A percentile compares a stretch with the other conserved stretches of the same genome.
These are phyloP conservation scores for Pseudogymnoascus sp. DNA, from an alignment of 2,329 filamentous ascomycete species.

Conservation along the genomic window DNA sequence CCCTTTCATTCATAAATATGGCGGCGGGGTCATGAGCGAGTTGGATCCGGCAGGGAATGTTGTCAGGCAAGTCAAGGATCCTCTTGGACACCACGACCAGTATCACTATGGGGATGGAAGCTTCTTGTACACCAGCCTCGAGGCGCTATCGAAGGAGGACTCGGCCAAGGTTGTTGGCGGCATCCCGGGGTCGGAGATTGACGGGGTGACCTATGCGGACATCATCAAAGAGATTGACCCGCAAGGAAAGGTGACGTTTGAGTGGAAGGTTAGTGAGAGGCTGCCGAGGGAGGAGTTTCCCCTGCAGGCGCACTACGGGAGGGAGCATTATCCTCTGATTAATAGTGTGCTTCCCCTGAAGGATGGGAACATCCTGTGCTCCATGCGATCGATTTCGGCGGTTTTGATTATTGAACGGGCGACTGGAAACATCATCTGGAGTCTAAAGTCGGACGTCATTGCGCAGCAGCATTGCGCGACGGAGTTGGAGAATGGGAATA, in stretches of 20 bases:
- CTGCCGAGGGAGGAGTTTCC: slow-evolving; percentile 32
- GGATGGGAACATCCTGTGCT: slow-evolving; percentile 36
- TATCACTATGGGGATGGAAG: slow-evolving; percentile 36
- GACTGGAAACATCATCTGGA: slow-evolving; percentile 36
- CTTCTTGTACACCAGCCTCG: slow-evolving; percentile 35
- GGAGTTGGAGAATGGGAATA: slow-evolving; percentile 34
- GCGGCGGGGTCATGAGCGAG: slow-evolving; percentile 38
- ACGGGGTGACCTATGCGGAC: slow-evolving; percentile 33
- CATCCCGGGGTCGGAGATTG: slow-evolving; percentile 33
- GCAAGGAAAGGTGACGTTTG: slow-evolving; percentile 33
- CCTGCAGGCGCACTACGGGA: slow-evolving; percentile 33
- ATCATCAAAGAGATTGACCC: slow-evolving; percentile 36
- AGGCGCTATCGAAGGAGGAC: slow-evolving; percentile 31
- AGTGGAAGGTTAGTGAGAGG: slow-evolving; percentile 36
- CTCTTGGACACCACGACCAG: slow-evolving; percentile 38
- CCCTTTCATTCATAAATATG: slow-evolving; percentile 38
- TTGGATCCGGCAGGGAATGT: slow-evolving; percentile 32
- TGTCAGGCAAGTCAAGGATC: slow-evolving; percentile 33
- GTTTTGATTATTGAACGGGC: slow-evolving; percentile 35
- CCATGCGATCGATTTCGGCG: slow-evolving; percentile 33
- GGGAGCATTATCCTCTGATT: slow-evolving; percentile 38
- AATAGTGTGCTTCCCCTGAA: slow-evolving; percentile 34
- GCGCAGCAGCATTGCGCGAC: slow-evolving; percentile 38
- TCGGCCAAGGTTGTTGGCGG: slow-evolving; percentile 33
- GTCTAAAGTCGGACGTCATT: slow-evolving; percentile 32